phyloP scores from a whole-genome alignment of 257 asterid species.

The Jasminum sambac region DNA sequence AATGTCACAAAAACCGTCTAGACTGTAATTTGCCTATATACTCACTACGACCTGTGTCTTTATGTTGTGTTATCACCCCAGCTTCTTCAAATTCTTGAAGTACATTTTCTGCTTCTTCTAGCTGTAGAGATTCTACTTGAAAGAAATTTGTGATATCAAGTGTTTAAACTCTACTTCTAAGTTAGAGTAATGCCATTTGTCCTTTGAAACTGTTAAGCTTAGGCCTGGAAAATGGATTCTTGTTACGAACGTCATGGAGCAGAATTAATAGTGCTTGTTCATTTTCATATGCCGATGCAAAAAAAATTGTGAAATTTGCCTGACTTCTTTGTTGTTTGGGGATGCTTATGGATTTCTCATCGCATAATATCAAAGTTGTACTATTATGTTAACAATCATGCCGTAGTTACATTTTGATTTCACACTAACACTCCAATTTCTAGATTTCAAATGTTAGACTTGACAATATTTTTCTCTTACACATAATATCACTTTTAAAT shows the following conservation, averaged over 20 bases:
- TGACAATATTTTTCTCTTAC: too few species aligned
- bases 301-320: background rate
- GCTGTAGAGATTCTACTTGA: background rate
- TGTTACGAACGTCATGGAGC: background rate
- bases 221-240: background rate
- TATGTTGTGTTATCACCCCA: slow-evolving; percentile 24
- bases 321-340: too few species aligned
- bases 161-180: background rate
- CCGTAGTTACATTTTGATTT: too few species aligned
- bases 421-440: too few species aligned
- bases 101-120: slow-evolving; percentile 17
- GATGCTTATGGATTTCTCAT: too few species aligned
- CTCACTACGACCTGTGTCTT: slow-evolving; percentile 24
- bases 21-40: slow-evolving; percentile 36
- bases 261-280: background rate
- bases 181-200: background rate
- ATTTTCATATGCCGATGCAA: background rate
- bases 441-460: too few species aligned
- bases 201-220: slow-evolving; percentile 4
- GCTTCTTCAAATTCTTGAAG: slow-evolving; percentile 13
- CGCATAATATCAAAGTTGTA: too few species aligned
- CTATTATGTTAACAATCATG: too few species aligned
- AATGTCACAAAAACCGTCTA: slow-evolving; percentile 41
- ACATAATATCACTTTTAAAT: too few species aligned
- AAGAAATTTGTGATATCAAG: background rate